Evolutionary conservation across 495 filamentous ascomycete genomes (phyloP), one percentile per base, ranked within the genome.

Genomic region (Penicillium waksmanii): DNA sequence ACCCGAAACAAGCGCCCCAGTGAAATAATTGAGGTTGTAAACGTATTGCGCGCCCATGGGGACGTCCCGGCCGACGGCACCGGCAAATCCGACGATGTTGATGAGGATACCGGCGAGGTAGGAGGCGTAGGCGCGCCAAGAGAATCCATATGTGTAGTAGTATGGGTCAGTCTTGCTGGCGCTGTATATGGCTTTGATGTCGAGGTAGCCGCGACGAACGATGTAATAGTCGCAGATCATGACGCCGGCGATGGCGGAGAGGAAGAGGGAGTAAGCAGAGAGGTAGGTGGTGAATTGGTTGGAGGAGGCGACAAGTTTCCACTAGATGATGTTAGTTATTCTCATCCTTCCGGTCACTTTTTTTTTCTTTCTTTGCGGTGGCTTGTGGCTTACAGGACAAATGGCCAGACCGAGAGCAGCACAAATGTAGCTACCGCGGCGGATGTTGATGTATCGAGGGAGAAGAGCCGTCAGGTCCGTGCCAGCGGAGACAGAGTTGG

Each of bases 241-340:
- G 56, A 96, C 91, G 17, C 93, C 93, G 13, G 92, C 93, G 65
- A 97, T 95, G 38, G 91, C 91, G 48, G 89, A 93, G 23, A 97
- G 85, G 77, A 97, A 97, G 59, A 97, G 90, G n/a, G 90, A 92
- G 78, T 97, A 97, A 23, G 93, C 89, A 12, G 90, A 94, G 5
- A 97, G 87, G 66, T 97, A 97, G 46, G 90, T 93, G n/a, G 89
- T 93, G 79, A 97, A 97, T 70, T 89, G 86, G 75, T 96, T 96
- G n/a, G 85, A 83, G 7, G 80, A 75, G 0, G 83, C 86, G 19
- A 96, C 85, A 0, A 97, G 80, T 59, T 89, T 90, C 87, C 91
- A 96, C 74, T 82, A 48, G 31, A 17, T 3, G 18, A 47, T 49
- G 55, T 69, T 59, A 62, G 54, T 23, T 33, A 55, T 33, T 18